Evolutionary conservation across 495 filamentous ascomycete genomes (phyloP).

Genomic region (Hypomontagnella monticulosa): DNA sequence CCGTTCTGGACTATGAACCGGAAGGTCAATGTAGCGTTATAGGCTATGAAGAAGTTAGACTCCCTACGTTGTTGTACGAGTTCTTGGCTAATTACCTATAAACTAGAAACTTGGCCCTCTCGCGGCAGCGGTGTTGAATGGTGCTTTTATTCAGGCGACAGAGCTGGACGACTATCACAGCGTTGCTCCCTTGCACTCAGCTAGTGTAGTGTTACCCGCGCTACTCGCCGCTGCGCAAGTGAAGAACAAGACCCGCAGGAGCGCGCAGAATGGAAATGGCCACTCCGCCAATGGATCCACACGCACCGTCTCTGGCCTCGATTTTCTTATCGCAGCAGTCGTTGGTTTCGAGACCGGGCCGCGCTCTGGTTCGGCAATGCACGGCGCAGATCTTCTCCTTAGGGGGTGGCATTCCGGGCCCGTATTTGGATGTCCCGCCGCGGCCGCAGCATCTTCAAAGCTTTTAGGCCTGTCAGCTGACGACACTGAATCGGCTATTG

Average conservation of each 20-base stretch:
- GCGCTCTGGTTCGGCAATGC: slow-evolving; percentile 52
- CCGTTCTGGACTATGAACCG: slow-evolving; percentile 49
- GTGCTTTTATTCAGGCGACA: slow-evolving; percentile 54
- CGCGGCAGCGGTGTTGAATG: slow-evolving; percentile 54
- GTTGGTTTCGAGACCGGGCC: slow-evolving; percentile 55
- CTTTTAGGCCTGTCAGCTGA: slow-evolving; percentile 45
- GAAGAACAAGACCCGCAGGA: slow-evolving; percentile 28
- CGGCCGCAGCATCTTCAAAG: slow-evolving; percentile 53
- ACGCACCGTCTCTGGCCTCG: too few relatives aligned
- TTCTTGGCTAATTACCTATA: background rate
- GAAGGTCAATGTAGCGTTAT: slow-evolving; percentile 43
- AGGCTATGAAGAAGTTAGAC: slow-evolving; percentile 38
- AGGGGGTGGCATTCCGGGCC: slow-evolving; percentile 59
- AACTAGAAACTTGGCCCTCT: slow-evolving; percentile 36
- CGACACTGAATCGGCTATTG: slow-evolving; percentile 50
- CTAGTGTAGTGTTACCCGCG: slow-evolving; percentile 52
- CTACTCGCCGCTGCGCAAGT: slow-evolving; percentile 48
- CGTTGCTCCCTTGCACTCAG: slow-evolving; percentile 51
- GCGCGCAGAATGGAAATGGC: background rate
- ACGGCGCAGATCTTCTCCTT: slow-evolving; percentile 51
- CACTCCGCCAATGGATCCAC: too few relatives aligned
- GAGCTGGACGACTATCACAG: slow-evolving; percentile 58
- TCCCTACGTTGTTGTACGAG: slow-evolving; percentile 12
- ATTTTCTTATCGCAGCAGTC: slow-evolving; percentile 51
- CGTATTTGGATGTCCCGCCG: slow-evolving; percentile 55